Base-by-base conservation (phyloP, 2,329 filamentous ascomycete species). In the Elsinoe necatrix region DNA sequence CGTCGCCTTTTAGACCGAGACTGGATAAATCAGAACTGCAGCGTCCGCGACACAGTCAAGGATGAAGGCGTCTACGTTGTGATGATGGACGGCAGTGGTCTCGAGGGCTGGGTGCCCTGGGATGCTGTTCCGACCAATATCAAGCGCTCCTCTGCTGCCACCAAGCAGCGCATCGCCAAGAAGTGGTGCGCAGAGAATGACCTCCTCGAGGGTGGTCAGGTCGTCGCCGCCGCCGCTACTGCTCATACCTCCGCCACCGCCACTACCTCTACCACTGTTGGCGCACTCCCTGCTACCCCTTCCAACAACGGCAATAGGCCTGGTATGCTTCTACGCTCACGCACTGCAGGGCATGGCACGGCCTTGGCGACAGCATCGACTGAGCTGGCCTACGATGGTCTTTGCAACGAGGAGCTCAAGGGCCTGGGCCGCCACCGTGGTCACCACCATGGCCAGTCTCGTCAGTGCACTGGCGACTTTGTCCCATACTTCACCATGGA, bases 91-190 rank as follows among this genome's bases (percentile, higher is more conserved):
- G 48, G 48, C 8, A 16, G 25, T 14, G 48, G 48, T n/a, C 41
- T 23, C 16, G 54, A 45, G 14, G 54, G 54, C 7, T 56, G 54
- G 54, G 37, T 56, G 2, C 41, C 14, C 7, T 37, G 39, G 39
- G 39, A 31, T 31, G 18, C 9, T 7, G 41, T 56, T 3, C 54
- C 54, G 3, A 27, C 4, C 29, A 4, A 35, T 2, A 20, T 47
- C 25, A 21, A 27, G 11, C 39, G 54, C 8, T 25, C 41, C 23
- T 41, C 41, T 8, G 54, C 39, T 3, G 54, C 54, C 23, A 56
- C 23, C 23, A 45, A 42, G 29, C 27, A 31, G 54, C 37, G 54
- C 29, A 8, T 52, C 9, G 20, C 31, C 14, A 52, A 37, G 48
- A 39, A 27, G 8, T 52, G 48, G 48, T 34, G 25, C 4, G 48